Evolutionary conservation across 169 alveolate species (phyloP).

Genomic region (Ichthyophthirius multifiliis): DNA sequence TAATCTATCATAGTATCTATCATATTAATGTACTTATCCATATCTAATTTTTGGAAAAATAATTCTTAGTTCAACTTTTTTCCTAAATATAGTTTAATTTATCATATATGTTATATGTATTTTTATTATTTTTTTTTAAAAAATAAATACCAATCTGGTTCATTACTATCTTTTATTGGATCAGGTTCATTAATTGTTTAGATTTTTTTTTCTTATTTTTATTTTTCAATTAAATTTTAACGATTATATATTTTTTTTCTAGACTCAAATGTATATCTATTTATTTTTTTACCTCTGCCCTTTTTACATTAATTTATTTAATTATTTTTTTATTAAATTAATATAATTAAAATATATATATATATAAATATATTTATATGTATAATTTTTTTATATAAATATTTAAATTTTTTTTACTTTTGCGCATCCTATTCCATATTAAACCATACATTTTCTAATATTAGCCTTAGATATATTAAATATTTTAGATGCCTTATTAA

Average conservation of each 20-base stretch:
- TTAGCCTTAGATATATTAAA: neutral
- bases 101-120: no score
- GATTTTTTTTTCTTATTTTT: neutral
- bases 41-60: conserved; percentile 7
- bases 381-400: neutral
- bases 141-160: neutral
- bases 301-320: neutral
- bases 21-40: conserved; percentile 5
- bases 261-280: neutral
- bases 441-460: neutral
- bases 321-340: no score
- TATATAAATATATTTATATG: neutral
- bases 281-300: neutral
- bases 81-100: neutral
- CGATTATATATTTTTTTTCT: neutral
- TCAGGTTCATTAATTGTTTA: neutral
- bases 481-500: neutral
- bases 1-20: neutral
- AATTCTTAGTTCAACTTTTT: neutral
- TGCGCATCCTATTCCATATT: neutral
- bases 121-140: neutral
- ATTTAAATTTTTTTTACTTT: neutral
- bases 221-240: neutral
- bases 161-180: neutral
- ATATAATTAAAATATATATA: neutral